Base-by-base conservation (phyloP, 73 alveolate genomes). In the Durusdinium trenchii region DNA sequence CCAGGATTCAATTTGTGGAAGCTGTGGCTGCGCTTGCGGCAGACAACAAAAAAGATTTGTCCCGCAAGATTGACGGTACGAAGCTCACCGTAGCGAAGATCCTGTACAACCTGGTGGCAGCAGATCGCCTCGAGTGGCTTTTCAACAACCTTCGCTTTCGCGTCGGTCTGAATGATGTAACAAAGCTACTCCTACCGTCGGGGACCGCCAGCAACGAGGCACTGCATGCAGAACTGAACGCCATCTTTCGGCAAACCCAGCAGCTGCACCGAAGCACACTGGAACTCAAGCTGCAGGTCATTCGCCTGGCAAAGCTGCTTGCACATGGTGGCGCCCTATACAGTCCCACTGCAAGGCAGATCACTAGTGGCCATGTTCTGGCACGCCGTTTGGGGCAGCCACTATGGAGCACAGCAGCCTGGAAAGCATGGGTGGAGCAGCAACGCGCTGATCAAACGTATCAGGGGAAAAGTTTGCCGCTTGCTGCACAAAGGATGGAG, bases 161-260 rank as follows among this genome's bases (percentile, higher is more conserved):
- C 47, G 40, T 42, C 57, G n/a, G 32, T 36, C 54, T 76, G 2
- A 57, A 57, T 16, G 51, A 30, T 30, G 52, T 26, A 3, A 32
- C 12, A 35, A 47, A 26, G 32, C 6, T 73, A 3, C 51, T 73
- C 12, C 10, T 73, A n/a, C 85, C 85, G 16, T 36, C 52, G 26
- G 85, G 85, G 51, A 73, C 85, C 16, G 12, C 85, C 47, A 73
- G 85, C 85, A 73, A 73, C 85, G 85, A 73, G 40, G 85, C 85
- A 6, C 51, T 73, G 9, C 85, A 73, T 73, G 85, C 85, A 10
- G 85, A 73, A 26, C 28, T 73, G 47, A 73, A 73, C 85, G 14
- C 47, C 32, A 35, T 47, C 51, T 73, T 40, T 38, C 85, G 85
- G 26, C 47, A 40, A 35, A 73, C 40, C 28, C 47, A 73, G 16